Evolutionary conservation across 2,329 filamentous ascomycete species (phyloP), one percentile per base, ranked within the genome.

Genomic region (Aspergillus fumigatiaffinis): DNA sequence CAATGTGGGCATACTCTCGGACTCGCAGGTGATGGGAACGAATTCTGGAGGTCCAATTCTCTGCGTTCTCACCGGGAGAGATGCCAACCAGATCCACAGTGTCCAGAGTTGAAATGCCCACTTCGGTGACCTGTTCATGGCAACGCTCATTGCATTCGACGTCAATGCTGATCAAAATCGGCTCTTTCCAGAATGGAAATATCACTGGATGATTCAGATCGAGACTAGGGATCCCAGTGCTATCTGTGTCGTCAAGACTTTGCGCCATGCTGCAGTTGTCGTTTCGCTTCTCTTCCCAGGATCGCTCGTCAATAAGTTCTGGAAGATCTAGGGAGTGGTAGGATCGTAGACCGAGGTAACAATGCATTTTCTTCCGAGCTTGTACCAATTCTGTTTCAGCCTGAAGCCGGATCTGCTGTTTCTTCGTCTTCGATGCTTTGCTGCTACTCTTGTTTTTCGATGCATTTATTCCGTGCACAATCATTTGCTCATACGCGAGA

Each of bases 51-150:
- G 84, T 83, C 92, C 92, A 97, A 41, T 85, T 80, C 44, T 76
- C 65, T 3, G 87, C 90, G 26, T 78, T 73, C 2, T 76, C 66
- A 0, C 90, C 90, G 2, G 90, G 89, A 0, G 83, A 66, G 0
- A 86, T 60, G 7, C 72, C 75, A 1, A 74, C 65, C 23, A 91
- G 72, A 52, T 84, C 80, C 21, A 76, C 71, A 1, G 89, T 92
- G 70, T 97, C 92, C 0, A 97, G 79, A 2, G 87, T 87, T 1
- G 91, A 87, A 44, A 99, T 79, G 0, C 94, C 94, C 42, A 99
- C 81, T 72, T 99, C 94, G 0, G 92, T 96, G 57, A 97, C 82
- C 12, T 84, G 78, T 35, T 80, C 77, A 12, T 85, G 83, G 48
- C 84, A 79, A 23, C 76, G 75, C 71, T 99, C 94, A 57, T 87